phyloP scores from a whole-genome alignment of 2,329 filamentous ascomycete genomes.

The Aspergillus quadrilineatus region DNA sequence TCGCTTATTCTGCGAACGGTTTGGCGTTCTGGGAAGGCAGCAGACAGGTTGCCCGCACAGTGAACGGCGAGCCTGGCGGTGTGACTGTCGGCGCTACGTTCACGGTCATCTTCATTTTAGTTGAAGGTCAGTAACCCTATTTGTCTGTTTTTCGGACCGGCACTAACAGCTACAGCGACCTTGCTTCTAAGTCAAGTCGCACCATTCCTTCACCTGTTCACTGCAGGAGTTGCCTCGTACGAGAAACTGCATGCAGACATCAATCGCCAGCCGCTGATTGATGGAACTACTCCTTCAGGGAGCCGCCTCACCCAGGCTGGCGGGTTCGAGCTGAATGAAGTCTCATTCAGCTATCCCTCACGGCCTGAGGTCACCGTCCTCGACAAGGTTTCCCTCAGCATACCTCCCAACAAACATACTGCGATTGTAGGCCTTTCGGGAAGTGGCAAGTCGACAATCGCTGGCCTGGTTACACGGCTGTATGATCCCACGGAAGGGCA shows the following conservation, averaged over 20 bases:
- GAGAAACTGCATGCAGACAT: conserved; percentile 60
- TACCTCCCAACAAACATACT: conserved; percentile 45
- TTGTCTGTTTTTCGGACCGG: neutral
- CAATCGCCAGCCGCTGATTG: conserved; percentile 50
- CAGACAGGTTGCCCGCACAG: conserved; percentile 49
- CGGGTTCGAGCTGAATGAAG: conserved; percentile 35
- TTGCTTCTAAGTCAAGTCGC: conserved; percentile 41
- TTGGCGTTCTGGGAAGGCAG: conserved; percentile 69
- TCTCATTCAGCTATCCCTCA: conserved; percentile 37
- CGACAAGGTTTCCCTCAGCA: conserved; percentile 32
- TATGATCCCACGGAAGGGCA: conserved; percentile 52
- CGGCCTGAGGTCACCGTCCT: conserved; percentile 43
- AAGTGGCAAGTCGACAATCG: conserved; percentile 72
- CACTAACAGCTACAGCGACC: conserved; percentile 30
- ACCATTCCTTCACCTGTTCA: conserved; percentile 48
- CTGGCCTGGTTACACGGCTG: conserved; percentile 70
- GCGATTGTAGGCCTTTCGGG: conserved; percentile 74
- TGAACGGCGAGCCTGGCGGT: conserved; percentile 18
- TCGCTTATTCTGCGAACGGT: conserved; percentile 66
- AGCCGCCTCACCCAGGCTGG: conserved; percentile 27
- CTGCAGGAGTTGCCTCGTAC: conserved; percentile 54
- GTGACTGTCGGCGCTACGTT: conserved; percentile 37
- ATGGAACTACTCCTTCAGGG: conserved; percentile 32
- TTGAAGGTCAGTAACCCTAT: conserved; percentile 31
- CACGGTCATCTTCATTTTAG: conserved; percentile 41